Evolutionary conservation across 2,329 filamentous ascomycete species (phyloP).

Genomic region (Helotiales sp.): DNA sequence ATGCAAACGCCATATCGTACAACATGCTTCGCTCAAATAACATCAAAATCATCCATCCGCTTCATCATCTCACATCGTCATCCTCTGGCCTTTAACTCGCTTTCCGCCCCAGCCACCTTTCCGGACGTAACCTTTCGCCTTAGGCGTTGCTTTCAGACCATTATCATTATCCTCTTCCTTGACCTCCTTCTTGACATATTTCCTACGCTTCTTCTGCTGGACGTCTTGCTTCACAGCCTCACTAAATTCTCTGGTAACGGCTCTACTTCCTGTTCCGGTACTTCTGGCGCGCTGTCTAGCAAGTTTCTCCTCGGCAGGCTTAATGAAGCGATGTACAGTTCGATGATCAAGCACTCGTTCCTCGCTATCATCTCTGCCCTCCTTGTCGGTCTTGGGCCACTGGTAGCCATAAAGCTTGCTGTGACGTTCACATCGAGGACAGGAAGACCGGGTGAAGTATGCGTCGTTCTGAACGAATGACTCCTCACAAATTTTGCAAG

Average conservation of each 20-base stretch:
- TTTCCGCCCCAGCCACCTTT: not conserved
- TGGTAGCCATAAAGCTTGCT: slow-evolving; percentile 92
- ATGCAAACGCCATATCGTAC: not conserved
- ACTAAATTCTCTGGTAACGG: slow-evolving; percentile 24
- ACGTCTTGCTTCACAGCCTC: no score
- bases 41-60: not conserved
- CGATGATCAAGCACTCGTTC: slow-evolving; percentile 74
- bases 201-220: not conserved
- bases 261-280: slow-evolving; percentile 24
- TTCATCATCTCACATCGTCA: slow-evolving; percentile 6
- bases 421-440: slow-evolving; percentile 90
- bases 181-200: slow-evolving; percentile 5
- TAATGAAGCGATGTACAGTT: slow-evolving; percentile 81
- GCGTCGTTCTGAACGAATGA: slow-evolving; percentile 88
- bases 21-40: slow-evolving; percentile 2
- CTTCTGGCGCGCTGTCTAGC: slow-evolving; percentile 26
- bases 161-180: slow-evolving; percentile 3
- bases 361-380: slow-evolving; percentile 71
- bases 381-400: slow-evolving; percentile 92
- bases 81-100: not conserved
- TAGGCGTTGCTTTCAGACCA: slow-evolving; percentile 6
- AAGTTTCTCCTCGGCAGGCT: slow-evolving; percentile 61
- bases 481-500: slow-evolving; percentile 79
- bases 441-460: slow-evolving; percentile 82
- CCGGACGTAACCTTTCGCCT: no score